These are phyloP conservation scores for Rhizopogon salebrosus DNA, from an alignment of 768 basidiomycete genomes.

Conservation along the genomic window DNA sequence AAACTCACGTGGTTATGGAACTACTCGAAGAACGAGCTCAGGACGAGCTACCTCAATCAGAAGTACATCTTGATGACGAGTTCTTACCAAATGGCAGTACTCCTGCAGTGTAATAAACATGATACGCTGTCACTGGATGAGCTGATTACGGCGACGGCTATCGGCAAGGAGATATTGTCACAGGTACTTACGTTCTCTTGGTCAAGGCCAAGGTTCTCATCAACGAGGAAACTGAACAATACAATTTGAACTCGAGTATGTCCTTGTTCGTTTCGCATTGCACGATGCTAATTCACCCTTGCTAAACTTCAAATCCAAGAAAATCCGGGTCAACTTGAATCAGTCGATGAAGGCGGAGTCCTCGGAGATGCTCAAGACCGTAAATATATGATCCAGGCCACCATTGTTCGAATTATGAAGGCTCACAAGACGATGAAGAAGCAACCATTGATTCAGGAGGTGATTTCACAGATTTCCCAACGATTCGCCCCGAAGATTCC, in stretches of 20 bases:
- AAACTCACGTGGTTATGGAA: conserved; percentile 99
- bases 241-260: conserved; percentile 86
- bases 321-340: conserved; percentile 88
- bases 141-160: conserved; percentile 69
- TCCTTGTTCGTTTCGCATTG: neutral
- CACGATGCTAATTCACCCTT: neutral
- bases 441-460: conserved; percentile 83
- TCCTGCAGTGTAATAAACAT: conserved; percentile 88
- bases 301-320: conserved; percentile 85
- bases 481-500: conserved; percentile 90
- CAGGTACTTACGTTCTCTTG: conserved; percentile 54
- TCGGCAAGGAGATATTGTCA: conserved; percentile 74
- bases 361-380: conserved; percentile 89
- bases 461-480: conserved; percentile 81
- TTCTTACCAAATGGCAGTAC: conserved; percentile 91
- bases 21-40: conserved; percentile 92
- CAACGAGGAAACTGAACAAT: conserved; percentile 83
- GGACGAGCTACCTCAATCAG: conserved; percentile 87
- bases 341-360: conserved; percentile 87
- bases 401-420: conserved; percentile 94
- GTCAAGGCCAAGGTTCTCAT: conserved; percentile 88
- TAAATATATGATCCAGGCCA: conserved; percentile 93
- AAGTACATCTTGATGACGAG: conserved; percentile 96
- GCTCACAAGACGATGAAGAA: conserved; percentile 93
- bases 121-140: conserved; percentile 84